Conservation (phyloP, 495 filamentous ascomycete species). For the Pyrenula massariospora region DNA sequence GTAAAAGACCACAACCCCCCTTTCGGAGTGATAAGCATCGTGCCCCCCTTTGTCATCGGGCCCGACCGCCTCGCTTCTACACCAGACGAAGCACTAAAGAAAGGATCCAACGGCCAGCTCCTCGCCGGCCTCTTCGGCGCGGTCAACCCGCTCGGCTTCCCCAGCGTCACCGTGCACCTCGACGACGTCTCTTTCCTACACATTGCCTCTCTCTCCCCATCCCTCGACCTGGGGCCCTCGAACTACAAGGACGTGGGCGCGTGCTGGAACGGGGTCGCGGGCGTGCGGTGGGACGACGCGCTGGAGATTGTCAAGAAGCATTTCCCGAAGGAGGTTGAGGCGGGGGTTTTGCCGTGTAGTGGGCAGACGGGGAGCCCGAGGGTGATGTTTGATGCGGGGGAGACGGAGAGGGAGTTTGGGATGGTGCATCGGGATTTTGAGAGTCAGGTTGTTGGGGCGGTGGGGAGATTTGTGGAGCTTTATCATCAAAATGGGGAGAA, state of each 20-base stretch:
- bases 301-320: conserved; percentile 20
- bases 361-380: conserved; percentile 18
- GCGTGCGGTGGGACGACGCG: conserved; percentile 24
- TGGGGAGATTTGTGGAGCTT: background rate
- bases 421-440: conserved; percentile 25
- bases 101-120: background rate
- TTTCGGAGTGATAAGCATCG: conserved; percentile 5
- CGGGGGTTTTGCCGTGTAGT: conserved; percentile 16
- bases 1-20: background rate
- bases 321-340: conserved; percentile 24
- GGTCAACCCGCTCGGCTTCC: conserved; percentile 1
- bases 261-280: conserved; percentile 6
- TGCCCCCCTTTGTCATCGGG: conserved; percentile 8
- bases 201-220: conserved; percentile 23
- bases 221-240: conserved; percentile 17
- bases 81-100: conserved; percentile 1
- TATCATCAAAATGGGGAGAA: background rate
- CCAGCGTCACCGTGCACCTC: conserved; percentile 24
- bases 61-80: conserved; percentile 4
- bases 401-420: conserved; percentile 28
- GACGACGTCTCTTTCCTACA: conserved; percentile 28
- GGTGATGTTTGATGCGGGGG: conserved; percentile 21
- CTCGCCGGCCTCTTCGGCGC: background rate
- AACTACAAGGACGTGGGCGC: conserved; percentile 17
- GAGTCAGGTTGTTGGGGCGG: conserved; percentile 20